Percentiles rank a stretch among this genome's conserved stretches.
phyloP scores from a whole-genome alignment of 495 filamentous ascomycete genomes.

The Penicillium crystallinum region DNA sequence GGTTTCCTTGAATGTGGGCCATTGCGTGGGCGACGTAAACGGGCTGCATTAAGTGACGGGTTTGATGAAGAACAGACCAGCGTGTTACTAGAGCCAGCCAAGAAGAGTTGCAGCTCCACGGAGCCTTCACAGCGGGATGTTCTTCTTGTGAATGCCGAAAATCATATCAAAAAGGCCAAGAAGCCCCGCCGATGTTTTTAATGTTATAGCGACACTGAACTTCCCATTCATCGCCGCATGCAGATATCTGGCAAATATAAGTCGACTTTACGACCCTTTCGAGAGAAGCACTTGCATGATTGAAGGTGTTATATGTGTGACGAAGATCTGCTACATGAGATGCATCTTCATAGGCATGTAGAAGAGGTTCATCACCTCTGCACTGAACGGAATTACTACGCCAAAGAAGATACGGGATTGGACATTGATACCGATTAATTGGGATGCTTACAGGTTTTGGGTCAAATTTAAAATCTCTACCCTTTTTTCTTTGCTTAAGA shows the following conservation, averaged over 20 bases:
- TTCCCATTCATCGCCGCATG: slow-evolving; percentile 17
- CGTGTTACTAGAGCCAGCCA: slow-evolving; percentile 10
- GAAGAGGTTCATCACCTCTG: slow-evolving; percentile 15
- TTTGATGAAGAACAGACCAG: slow-evolving; percentile 7
- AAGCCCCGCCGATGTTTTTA: slow-evolving; percentile 21
- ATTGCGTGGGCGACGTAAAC: slow-evolving; percentile 18
- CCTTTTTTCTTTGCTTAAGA: neutral
- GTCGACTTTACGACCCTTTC: slow-evolving; percentile 21
- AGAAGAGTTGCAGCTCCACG: slow-evolving; percentile 9
- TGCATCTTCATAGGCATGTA: slow-evolving; percentile 25
- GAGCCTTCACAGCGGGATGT: slow-evolving; percentile 6
- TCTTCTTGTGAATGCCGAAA: slow-evolving; percentile 11
- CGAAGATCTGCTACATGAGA: slow-evolving; percentile 22
- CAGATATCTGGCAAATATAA: slow-evolving; percentile 20
- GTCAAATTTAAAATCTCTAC: neutral
- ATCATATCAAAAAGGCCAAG: slow-evolving; percentile 12
- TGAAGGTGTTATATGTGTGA: slow-evolving; percentile 19
- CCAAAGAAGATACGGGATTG: slow-evolving; percentile 8
- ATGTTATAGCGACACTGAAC: slow-evolving; percentile 16
- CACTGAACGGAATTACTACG: slow-evolving; percentile 14
- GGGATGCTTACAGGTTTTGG: neutral
- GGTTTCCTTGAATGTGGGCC: slow-evolving; percentile 17
- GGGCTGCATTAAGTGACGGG: slow-evolving; percentile 5
- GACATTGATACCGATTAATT: slow-evolving; percentile 14
- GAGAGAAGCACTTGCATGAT: slow-evolving; percentile 21